Conservation (phyloP, 2,329 filamentous ascomycete genomes). For the Diaporthe eres region DNA sequence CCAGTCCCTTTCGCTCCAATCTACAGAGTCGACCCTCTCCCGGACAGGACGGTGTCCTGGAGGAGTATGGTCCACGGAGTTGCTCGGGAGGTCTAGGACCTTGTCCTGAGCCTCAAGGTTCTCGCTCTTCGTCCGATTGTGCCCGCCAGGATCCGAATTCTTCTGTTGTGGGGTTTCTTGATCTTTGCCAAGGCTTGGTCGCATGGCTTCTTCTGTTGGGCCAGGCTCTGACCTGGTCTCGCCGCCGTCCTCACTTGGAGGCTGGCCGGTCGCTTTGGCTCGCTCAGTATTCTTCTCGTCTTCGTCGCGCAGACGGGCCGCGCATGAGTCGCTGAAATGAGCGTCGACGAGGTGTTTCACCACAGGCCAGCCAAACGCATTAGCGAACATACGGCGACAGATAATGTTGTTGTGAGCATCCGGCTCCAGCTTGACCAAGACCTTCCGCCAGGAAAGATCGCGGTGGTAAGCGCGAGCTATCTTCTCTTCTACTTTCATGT, state of each 20-base stretch:
- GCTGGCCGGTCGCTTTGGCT: slow-evolving; percentile 71
- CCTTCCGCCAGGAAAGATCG: slow-evolving; percentile 94
- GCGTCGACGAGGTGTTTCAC: slow-evolving; percentile 95
- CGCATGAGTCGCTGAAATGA: slow-evolving; percentile 85
- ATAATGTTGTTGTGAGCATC: slow-evolving; percentile 99
- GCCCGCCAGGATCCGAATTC: slow-evolving; percentile 15
- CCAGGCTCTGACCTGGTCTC: slow-evolving; percentile 66
- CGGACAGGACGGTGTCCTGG: slow-evolving; percentile 47
- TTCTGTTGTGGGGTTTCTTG: neutral
- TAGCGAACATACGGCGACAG: slow-evolving; percentile 95
- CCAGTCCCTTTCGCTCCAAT: slow-evolving; percentile 78
- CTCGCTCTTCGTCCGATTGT: slow-evolving; percentile 49
- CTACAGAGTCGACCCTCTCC: slow-evolving; percentile 65
- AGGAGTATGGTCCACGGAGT: slow-evolving; percentile 32
- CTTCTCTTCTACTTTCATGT: slow-evolving; percentile 96
- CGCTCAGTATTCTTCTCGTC: slow-evolving; percentile 77
- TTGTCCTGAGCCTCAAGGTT: slow-evolving; percentile 59
- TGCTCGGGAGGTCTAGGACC: slow-evolving; percentile 60
- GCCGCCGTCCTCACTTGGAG: slow-evolving; percentile 73
- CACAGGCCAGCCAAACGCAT: slow-evolving; percentile 98
- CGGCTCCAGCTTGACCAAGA: slow-evolving; percentile 93
- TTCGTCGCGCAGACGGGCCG: slow-evolving; percentile 76
- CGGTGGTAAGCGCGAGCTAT: slow-evolving; percentile 96
- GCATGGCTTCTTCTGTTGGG: slow-evolving; percentile 16
- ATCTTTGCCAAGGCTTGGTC: neutral